Percentiles rank a stretch among this genome's conserved stretches.
phyloP scores from a whole-genome alignment of 139 green algal species.

The Coelastrella sp. region DNA sequence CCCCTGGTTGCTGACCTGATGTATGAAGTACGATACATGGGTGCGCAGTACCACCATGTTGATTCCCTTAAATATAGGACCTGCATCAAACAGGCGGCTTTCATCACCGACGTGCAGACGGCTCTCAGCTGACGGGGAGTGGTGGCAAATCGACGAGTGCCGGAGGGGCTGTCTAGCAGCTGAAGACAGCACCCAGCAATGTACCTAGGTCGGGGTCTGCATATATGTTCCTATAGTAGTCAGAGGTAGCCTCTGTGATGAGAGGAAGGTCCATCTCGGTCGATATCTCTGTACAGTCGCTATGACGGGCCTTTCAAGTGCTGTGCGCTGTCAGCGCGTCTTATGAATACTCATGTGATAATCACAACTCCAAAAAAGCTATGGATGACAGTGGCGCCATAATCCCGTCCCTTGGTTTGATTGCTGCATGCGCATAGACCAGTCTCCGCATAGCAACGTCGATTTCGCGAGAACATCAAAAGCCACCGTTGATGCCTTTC shows the following conservation, averaged over 20 bases:
- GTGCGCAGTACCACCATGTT: conserved; percentile 42
- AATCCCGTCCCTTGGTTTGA: too few species aligned
- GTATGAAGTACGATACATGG: conserved; percentile 38
- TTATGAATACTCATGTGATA: too few species aligned
- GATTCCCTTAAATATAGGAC: neutral
- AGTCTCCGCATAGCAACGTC: too few species aligned
- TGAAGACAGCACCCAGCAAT: conserved; percentile 14
- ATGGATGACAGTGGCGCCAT: too few species aligned
- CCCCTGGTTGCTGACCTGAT: neutral
- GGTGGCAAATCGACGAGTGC: too few species aligned
- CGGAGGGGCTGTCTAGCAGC: neutral
- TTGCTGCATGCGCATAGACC: too few species aligned
- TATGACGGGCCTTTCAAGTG: too few species aligned
- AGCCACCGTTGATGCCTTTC: too few species aligned
- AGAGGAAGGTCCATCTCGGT: neutral
- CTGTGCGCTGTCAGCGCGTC: too few species aligned
- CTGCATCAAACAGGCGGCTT: neutral
- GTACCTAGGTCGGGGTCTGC: conserved; percentile 23
- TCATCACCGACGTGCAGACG: neutral
- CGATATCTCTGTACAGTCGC: neutral
- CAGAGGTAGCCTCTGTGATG: conserved; percentile 11
- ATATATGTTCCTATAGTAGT: conserved; percentile 39
- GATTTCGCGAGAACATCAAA: too few species aligned
- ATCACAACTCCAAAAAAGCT: too few species aligned
- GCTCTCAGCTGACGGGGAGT: neutral